Percentiles rank a stretch among this genome's conserved stretches.
Evolutionary conservation across 768 basidiomycete species (phyloP).

Genomic region (Rhodotorula graminis): DNA sequence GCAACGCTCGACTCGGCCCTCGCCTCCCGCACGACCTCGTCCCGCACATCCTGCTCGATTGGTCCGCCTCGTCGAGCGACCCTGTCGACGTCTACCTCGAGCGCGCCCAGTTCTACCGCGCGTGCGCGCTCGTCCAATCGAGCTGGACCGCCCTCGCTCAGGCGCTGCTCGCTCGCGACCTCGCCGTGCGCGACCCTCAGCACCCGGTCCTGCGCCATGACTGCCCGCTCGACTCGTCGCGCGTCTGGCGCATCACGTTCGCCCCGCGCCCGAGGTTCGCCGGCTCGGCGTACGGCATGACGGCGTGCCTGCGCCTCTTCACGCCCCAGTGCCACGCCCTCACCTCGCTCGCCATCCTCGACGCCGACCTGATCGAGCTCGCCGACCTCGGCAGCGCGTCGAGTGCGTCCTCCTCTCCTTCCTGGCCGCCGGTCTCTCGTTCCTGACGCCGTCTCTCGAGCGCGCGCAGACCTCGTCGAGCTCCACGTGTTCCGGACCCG

Average conservation of each 20-base stretch:
- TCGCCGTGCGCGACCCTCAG: neutral
- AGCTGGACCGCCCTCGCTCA: neutral
- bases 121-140: neutral
- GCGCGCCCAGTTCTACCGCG: neutral
- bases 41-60: too few relatives aligned
- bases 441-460: neutral
- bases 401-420: neutral
- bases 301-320: neutral
- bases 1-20: neutral
- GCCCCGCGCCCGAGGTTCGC: fast-evolving
- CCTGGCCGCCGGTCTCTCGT: neutral
- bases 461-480: neutral
- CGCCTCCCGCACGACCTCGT: neutral
- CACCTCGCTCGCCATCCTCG: neutral
- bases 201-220: neutral
- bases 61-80: neutral
- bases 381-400: neutral
- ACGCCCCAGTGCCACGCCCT: neutral
- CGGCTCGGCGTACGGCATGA: neutral
- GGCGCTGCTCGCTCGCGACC: neutral
- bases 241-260: neutral
- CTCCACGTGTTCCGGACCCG: neutral
- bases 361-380: neutral
- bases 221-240: neutral
- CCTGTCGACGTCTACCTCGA: neutral